A percentile compares a stretch with the other conserved stretches of the same genome.
phyloP scores from a whole-genome alignment of 176 grass and related monocot species.

The Alopecurus myosuroides region DNA sequence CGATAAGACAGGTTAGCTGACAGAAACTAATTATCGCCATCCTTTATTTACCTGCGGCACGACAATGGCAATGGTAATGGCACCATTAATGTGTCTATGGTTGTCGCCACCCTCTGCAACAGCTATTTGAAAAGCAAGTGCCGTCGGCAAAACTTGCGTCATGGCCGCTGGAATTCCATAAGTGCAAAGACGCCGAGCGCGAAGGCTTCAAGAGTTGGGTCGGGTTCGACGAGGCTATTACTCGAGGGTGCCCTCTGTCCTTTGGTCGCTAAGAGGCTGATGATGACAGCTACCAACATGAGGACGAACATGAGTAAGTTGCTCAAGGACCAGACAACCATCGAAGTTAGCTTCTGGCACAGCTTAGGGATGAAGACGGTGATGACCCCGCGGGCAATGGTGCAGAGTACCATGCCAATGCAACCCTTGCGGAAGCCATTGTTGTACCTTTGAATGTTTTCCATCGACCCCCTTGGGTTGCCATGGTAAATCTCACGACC shows the following conservation, averaged over 20 bases:
- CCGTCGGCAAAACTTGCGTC: neutral
- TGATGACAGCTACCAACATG: neutral
- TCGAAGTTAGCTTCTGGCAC: neutral
- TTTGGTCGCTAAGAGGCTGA: neutral
- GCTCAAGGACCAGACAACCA: neutral
- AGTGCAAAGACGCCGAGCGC: neutral
- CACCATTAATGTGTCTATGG: neutral
- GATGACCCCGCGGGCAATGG: neutral
- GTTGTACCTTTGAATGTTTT: neutral
- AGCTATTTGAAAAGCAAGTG: neutral
- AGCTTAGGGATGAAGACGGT: neutral
- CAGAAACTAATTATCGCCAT: neutral
- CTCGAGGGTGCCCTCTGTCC: neutral
- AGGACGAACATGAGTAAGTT: neutral
- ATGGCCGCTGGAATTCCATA: neutral
- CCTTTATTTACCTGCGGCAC: neutral
- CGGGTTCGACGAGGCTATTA: neutral
- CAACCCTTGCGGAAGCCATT: neutral
- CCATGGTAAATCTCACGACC: neutral
- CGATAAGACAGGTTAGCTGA: neutral
- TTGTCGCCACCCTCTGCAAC: neutral
- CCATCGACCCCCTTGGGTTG: neutral
- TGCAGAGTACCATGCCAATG: neutral
- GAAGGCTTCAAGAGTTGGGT: neutral
- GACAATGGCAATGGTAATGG: neutral